Evolutionary conservation across 768 basidiomycete species (phyloP).

Genomic region (Melanogaster broomeanus): DNA sequence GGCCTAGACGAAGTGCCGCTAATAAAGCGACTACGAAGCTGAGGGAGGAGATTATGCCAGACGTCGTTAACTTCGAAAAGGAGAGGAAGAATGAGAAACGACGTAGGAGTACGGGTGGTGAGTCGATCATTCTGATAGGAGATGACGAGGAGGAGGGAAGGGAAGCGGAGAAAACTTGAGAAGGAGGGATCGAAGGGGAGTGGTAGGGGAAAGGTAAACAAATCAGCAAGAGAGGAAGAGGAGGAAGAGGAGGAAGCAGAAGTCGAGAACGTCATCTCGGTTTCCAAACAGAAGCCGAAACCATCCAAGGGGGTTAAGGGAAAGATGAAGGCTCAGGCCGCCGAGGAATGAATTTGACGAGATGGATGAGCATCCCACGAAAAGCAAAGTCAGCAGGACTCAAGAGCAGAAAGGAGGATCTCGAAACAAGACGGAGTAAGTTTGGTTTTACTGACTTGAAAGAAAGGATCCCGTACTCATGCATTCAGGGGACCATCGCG

Average conservation of each 20-base stretch:
- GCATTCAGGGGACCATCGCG: background rate
- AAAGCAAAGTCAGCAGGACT: background rate
- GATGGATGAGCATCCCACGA: background rate
- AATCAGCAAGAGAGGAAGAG: slow-evolving; percentile 15
- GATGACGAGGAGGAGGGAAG: slow-evolving; percentile 7
- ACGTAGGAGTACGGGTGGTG: slow-evolving; percentile 34
- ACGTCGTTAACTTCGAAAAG: slow-evolving; percentile 66
- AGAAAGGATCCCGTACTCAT: background rate
- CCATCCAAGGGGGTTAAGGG: slow-evolving; percentile 3
- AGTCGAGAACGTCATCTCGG: slow-evolving; percentile 16
- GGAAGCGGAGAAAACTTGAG: slow-evolving; percentile 21
- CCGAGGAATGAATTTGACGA: slow-evolving; percentile 2
- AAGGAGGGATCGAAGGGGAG: slow-evolving; percentile 11
- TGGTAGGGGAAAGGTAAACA: slow-evolving; percentile 14
- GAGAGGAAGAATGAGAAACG: slow-evolving; percentile 51
- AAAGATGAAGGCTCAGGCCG: background rate
- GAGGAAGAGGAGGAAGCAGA: slow-evolving; percentile 29
- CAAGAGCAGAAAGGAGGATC: slow-evolving; percentile 13
- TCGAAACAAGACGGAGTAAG: slow-evolving; percentile 4
- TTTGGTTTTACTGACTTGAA: background rate
- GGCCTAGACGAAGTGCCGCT: slow-evolving; percentile 52
- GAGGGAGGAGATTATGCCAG: slow-evolving; percentile 69
- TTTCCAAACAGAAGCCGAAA: slow-evolving; percentile 15
- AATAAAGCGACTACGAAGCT: slow-evolving; percentile 49
- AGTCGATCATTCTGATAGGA: slow-evolving; percentile 13